Evolutionary conservation across 495 filamentous ascomycete genomes (phyloP).

Genomic region (Aspergillus sclerotioniger): DNA sequence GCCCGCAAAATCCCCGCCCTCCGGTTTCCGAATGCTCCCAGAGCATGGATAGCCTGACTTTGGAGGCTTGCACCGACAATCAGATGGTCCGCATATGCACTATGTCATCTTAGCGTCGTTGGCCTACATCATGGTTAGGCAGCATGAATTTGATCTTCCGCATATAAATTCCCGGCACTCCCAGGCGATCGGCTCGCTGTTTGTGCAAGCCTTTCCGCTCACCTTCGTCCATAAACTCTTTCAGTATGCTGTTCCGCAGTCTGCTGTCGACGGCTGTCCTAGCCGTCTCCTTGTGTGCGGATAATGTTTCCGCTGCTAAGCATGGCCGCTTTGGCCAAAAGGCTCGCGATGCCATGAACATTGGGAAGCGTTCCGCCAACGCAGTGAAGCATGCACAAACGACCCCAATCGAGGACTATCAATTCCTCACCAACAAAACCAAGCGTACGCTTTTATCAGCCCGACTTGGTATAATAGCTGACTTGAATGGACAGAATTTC

Average conservation of each 20-base stretch:
- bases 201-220: not conserved
- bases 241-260: constrained; percentile 32
- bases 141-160: not conserved
- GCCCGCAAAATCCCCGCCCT: not conserved
- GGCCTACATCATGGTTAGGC: not conserved
- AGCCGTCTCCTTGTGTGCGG: constrained; percentile 27
- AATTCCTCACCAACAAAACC: constrained; percentile 38
- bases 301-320: constrained; percentile 23
- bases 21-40: not conserved
- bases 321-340: constrained; percentile 48
- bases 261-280: constrained; percentile 29
- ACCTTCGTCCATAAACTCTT: not conserved
- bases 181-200: not conserved
- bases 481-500: constrained; percentile 46
- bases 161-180: not conserved
- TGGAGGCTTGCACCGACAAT: not conserved
- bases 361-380: constrained; percentile 74
- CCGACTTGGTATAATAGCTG: not conserved
- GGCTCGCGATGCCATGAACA: constrained; percentile 77
- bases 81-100: not conserved
- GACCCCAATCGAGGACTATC: constrained; percentile 27
- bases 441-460: constrained; percentile 25
- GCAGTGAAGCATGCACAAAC: constrained; percentile 25
- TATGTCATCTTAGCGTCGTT: not conserved
- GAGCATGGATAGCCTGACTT: not conserved